Base-by-base conservation (phyloP, 345 rosid species). In the Geranium rotundifolium region DNA sequence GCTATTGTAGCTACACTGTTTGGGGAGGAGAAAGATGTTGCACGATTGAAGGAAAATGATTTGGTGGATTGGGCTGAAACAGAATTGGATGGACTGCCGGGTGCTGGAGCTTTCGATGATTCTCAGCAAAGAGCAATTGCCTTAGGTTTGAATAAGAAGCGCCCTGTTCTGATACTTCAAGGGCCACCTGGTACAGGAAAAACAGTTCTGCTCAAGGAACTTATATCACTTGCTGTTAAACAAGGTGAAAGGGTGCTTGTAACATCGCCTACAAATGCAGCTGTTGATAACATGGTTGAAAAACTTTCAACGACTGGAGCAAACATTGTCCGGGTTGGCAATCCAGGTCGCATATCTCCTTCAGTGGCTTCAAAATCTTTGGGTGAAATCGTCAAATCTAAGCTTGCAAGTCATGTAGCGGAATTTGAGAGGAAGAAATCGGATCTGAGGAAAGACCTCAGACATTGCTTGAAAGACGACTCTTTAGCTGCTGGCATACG, bases 131-230 rank as follows among this genome's bases (percentile, higher is more conserved):
- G 79, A 69, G 86, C 93, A 61, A 74, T 87, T 56, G 81, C 85
- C 66, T 69, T 89, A 30, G 96, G 96, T 65, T 76, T 89, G 75
- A 89, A 89, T 79, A 85, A 84, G 80, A 87, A 86, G 65, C 75
- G 85, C 2, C 96, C 96, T 30, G 54, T 87, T 54, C 60, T 87
- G 85, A 71, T 85, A 75, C 77, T 92, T 62, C 93, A 89, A 77
- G 98, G 98, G 61, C 98, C 98, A 62, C 98, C 98, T 57, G 98
- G 98, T 62, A 85, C 96, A 15, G 96, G 98, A 54, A 92, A 92
- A 84, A 84, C 98, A 55, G 86, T 82, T 74, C 71, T 92, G 83
- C 96, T 92, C 29, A 89, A 80, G 69, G 98, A 91, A 76, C 73
- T 87, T 58, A 77, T 87, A 67, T 67, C 77, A 50, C 82, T 77